Evolutionary conservation across 2,329 filamentous ascomycete species (phyloP).

Genomic region (Plenodomus tracheiphilus): DNA sequence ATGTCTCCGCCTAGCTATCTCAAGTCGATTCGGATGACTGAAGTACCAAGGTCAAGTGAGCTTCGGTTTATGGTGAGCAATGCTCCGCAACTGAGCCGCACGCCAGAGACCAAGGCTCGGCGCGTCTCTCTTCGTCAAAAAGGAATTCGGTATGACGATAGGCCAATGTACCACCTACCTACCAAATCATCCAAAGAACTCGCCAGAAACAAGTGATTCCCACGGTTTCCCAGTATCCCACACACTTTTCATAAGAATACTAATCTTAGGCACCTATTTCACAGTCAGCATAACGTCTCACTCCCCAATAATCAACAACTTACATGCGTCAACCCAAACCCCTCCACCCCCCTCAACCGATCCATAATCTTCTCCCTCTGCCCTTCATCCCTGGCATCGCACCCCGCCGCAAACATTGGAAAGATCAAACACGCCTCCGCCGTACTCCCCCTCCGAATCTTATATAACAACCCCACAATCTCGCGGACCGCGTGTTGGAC

Average conservation of each 20-base stretch:
- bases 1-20: too few species aligned
- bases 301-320: conserved; percentile 30
- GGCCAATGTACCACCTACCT: too few species aligned
- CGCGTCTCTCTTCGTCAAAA: too few species aligned
- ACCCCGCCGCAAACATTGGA: conserved; percentile 82
- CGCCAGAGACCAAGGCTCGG: too few species aligned
- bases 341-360: conserved; percentile 69
- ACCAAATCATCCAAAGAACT: conserved; percentile 70
- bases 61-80: too few species aligned
- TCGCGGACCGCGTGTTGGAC: conserved; percentile 66
- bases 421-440: conserved; percentile 78
- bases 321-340: conserved; percentile 76
- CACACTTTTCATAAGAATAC: conserved; percentile 67
- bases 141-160: too few species aligned
- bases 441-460: conserved; percentile 66
- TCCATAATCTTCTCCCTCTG: conserved; percentile 66
- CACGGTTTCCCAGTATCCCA: conserved; percentile 71
- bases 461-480: conserved; percentile 65
- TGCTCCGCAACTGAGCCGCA: too few species aligned
- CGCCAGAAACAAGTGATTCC: conserved; percentile 68
- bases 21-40: too few species aligned
- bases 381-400: conserved; percentile 63
- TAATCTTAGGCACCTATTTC: conserved; percentile 60
- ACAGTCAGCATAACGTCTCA: background rate
- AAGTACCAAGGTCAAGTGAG: too few species aligned